A percentile compares a stretch with the other conserved stretches of the same genome.
Conservation (phyloP, 805 yeast genomes). For the Candida arabinofermentans region DNA sequence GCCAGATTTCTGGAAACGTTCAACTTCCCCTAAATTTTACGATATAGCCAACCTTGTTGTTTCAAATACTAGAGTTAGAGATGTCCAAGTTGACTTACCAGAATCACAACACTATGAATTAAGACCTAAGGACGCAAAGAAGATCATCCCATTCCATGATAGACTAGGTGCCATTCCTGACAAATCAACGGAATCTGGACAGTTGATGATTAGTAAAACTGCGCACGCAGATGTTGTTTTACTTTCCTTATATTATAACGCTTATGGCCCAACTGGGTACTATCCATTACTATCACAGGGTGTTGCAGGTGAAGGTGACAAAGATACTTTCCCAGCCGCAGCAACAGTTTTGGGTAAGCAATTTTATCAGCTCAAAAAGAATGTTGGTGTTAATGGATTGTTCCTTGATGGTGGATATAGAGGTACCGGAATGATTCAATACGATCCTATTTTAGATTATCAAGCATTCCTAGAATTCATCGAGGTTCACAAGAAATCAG, state of each 20-base stretch:
- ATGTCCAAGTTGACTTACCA: conserved; percentile 26
- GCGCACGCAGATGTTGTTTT: conserved; percentile 51
- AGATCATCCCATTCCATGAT: conserved; percentile 49
- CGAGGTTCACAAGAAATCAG: conserved; percentile 15
- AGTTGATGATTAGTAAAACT: conserved; percentile 51
- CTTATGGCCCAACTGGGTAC: conserved; percentile 56
- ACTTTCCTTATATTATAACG: conserved; percentile 55
- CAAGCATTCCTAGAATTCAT: conserved; percentile 17
- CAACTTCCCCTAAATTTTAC: conserved; percentile 56
- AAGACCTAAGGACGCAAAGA: conserved; percentile 14
- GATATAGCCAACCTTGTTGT: conserved; percentile 46
- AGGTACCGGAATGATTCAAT: conserved; percentile 49
- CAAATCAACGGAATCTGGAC: conserved; percentile 63
- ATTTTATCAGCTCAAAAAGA: conserved; percentile 53
- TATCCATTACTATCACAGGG: conserved; percentile 57
- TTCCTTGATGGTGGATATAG: conserved; percentile 28
- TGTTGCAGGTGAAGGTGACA: conserved; percentile 76
- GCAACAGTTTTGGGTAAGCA: conserved; percentile 46
- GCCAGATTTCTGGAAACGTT: conserved; percentile 68
- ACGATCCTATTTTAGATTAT: conserved; percentile 40
- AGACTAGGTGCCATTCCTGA: conserved; percentile 58
- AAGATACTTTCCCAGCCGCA: conserved; percentile 72
- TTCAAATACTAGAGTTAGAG: conserved; percentile 33
- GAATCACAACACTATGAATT: conserved; percentile 13
- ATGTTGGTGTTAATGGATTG: conserved; percentile 46